A percentile compares a stretch with the other conserved stretches of the same genome.
Evolutionary conservation across 805 yeast species (phyloP).

Genomic region (Candida maris): DNA sequence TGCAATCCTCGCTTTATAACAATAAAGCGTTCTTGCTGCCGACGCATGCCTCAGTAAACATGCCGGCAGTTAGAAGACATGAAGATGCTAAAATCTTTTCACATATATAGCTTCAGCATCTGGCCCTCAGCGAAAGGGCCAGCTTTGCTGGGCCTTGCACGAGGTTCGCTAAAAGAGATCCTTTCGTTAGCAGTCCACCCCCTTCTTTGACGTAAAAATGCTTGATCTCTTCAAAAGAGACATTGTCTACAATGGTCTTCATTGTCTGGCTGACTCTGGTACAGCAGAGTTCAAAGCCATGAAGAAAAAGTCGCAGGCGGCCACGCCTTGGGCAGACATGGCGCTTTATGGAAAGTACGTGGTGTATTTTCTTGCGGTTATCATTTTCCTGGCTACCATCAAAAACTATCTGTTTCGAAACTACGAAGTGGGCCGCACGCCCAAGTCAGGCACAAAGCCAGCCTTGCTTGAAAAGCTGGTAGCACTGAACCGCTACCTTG

Average conservation of each 20-base stretch:
- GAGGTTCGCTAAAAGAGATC: too few species aligned
- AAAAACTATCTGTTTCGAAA: conserved; percentile 24
- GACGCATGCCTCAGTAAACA: too few species aligned
- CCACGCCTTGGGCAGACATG: conserved; percentile 28
- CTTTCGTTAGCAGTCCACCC: too few species aligned
- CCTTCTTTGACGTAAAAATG: too few species aligned
- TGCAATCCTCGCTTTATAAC: too few species aligned
- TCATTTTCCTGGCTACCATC: conserved; percentile 32
- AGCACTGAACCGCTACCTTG: conserved; percentile 30
- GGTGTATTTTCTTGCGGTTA: conserved; percentile 38
- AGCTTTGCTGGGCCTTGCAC: too few species aligned
- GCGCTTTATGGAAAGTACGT: conserved; percentile 36
- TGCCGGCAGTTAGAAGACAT: too few species aligned
- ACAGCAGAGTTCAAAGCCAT: conserved; percentile 23
- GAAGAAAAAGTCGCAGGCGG: conserved; percentile 29
- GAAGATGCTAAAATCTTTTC: too few species aligned
- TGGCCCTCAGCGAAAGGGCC: too few species aligned
- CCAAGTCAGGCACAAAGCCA: conserved; percentile 2
- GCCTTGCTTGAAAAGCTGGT: conserved; percentile 18
- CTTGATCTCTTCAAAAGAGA: conserved; percentile 11
- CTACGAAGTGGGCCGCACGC: conserved; percentile 16
- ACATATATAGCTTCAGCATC: too few species aligned
- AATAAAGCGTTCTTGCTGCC: too few species aligned
- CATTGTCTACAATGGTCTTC: conserved; percentile 31
- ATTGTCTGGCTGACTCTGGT: conserved; percentile 35